Conservation (phyloP, 2,329 filamentous ascomycete species). For the Epicoccum nigrum region DNA sequence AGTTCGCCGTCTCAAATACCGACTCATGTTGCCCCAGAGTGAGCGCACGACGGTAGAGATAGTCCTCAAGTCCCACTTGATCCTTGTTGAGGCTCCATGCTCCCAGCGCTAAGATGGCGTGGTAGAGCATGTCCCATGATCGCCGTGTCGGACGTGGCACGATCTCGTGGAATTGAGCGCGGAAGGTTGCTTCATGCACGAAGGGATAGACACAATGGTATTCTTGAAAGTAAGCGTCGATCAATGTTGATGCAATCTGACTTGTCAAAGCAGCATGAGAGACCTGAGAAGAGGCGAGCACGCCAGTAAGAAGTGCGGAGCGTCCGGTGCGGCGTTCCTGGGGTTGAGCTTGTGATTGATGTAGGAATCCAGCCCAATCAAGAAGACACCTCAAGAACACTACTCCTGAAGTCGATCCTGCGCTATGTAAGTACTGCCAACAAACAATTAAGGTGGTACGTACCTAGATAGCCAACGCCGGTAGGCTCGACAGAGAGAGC, state of each 20-base stretch:
- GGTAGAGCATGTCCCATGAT: slow-evolving; percentile 35
- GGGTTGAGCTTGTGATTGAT: slow-evolving; percentile 25
- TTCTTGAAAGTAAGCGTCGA: slow-evolving; percentile 34
- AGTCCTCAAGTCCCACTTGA: slow-evolving; percentile 31
- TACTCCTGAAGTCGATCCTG: slow-evolving; percentile 34
- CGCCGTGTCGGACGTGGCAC: slow-evolving; percentile 28
- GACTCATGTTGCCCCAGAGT: slow-evolving; percentile 34
- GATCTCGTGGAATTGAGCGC: slow-evolving; percentile 35
- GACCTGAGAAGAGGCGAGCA: slow-evolving; percentile 29
- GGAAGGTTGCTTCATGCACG: slow-evolving; percentile 35
- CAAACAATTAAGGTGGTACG: not conserved
- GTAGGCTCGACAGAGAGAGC: slow-evolving; percentile 36
- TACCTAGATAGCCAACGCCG: slow-evolving; percentile 34
- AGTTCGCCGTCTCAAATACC: slow-evolving; percentile 32
- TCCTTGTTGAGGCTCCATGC: slow-evolving; percentile 34
- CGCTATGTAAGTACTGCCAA: not conserved
- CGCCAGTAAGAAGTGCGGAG: slow-evolving; percentile 21
- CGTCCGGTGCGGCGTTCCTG: slow-evolving; percentile 12
- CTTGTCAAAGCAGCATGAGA: slow-evolving; percentile 30
- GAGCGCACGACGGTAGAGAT: slow-evolving; percentile 32
- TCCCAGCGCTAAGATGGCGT: slow-evolving; percentile 31
- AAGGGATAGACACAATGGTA: slow-evolving; percentile 35
- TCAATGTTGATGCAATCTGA: slow-evolving; percentile 28
- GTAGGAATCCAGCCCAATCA: slow-evolving; percentile 36
- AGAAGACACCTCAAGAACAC: slow-evolving; percentile 34